These are phyloP conservation scores for Isatis lusitanica DNA, from an alignment of 441 rosid species.

Conservation along the genomic window DNA sequence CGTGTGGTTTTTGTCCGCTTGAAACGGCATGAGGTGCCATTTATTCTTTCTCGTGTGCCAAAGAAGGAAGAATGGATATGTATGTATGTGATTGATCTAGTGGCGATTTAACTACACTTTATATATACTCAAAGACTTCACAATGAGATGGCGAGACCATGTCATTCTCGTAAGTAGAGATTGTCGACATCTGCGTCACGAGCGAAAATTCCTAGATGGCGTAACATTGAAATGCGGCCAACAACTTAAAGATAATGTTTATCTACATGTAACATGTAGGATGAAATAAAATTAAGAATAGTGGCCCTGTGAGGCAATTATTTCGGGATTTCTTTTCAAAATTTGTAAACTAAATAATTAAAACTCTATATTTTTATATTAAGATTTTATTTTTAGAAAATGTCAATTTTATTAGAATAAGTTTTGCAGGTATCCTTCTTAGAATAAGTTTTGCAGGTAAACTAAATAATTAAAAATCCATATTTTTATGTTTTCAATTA, in stretches of 20 bases:
- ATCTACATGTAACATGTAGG: background rate
- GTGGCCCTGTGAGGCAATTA: background rate
- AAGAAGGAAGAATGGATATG: background rate
- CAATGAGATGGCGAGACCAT: background rate
- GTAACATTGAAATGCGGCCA: background rate
- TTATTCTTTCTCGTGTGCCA: background rate
- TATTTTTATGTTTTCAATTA: background rate
- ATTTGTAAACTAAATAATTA: no score
- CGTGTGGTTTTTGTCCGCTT: conserved; percentile 28
- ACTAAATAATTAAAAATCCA: no score
- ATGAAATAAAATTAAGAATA: background rate
- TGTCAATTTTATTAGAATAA: no score
- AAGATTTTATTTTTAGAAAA: no score
- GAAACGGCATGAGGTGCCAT: conserved; percentile 21
- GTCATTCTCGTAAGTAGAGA: background rate
- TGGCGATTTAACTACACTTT: background rate
- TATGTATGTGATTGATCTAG: no score
- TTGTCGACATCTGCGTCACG: background rate
- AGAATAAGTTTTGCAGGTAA: no score
- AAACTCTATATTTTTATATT: no score
- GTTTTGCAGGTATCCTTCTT: no score
- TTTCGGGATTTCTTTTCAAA: no score
- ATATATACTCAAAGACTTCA: background rate
- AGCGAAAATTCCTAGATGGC: background rate
- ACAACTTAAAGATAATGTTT: background rate